phyloP scores from a whole-genome alignment of 352 stramenopile species.

The Pythium guiyangense region DNA sequence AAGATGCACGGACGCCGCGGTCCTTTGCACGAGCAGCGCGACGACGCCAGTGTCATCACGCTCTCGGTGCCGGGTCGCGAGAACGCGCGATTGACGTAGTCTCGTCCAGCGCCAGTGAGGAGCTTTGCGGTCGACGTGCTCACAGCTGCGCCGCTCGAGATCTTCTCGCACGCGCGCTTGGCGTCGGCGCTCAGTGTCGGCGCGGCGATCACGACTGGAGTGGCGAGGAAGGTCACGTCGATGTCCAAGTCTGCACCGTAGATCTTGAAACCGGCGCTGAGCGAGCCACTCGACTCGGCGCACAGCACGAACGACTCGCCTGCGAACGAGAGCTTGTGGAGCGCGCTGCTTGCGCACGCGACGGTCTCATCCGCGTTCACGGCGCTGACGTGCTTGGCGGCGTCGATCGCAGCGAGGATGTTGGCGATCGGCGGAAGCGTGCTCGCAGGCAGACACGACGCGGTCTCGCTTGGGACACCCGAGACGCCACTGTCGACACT shows the following conservation, averaged over 20 bases:
- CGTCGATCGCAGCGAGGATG: slow-evolving; percentile 2
- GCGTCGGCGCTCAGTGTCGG: slow-evolving; percentile 5
- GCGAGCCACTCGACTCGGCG: slow-evolving; percentile 6
- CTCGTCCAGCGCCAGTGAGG: too few relatives aligned
- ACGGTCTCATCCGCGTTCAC: not conserved
- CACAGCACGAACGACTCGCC: slow-evolving; percentile 41
- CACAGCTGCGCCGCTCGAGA: slow-evolving; percentile 1
- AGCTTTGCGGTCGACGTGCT: too few relatives aligned
- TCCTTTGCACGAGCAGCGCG: too few relatives aligned
- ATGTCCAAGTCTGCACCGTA: slow-evolving; percentile 38
- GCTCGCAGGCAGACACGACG: not conserved
- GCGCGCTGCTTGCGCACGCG: not conserved
- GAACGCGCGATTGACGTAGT: too few relatives aligned
- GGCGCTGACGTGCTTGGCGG: not conserved
- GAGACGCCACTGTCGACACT: not conserved
- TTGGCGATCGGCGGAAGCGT: not conserved
- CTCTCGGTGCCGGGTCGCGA: too few relatives aligned
- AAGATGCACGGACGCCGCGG: too few relatives aligned
- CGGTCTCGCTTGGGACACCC: not conserved
- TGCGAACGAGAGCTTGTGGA: slow-evolving; percentile 22
- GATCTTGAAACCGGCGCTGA: slow-evolving; percentile 25
- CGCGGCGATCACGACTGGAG: not conserved
- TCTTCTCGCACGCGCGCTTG: slow-evolving; percentile 7
- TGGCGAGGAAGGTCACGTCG: slow-evolving; percentile 24
- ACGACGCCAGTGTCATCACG: too few relatives aligned